A percentile compares a stretch with the other conserved stretches of the same genome.
phyloP scores from a whole-genome alignment of 192 early-diverging fungal species.

The Haplosporangium gracile region DNA sequence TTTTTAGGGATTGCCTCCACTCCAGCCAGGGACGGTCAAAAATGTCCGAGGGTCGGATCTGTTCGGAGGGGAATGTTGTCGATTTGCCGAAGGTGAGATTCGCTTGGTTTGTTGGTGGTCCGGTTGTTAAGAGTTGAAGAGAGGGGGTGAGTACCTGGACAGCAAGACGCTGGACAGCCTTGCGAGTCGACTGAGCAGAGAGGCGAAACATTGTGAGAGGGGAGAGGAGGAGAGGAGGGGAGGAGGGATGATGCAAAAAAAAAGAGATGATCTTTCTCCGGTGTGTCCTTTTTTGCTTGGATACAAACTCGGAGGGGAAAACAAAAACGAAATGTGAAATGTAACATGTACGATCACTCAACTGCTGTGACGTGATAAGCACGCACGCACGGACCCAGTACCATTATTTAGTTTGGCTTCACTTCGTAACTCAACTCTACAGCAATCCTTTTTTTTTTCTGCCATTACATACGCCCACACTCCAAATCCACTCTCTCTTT shows the following conservation, averaged over 20 bases:
- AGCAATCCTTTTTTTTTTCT: neutral
- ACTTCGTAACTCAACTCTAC: neutral
- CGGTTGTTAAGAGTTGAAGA: neutral
- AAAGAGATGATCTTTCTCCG: constrained; percentile 17
- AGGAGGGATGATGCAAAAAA: constrained; percentile 9
- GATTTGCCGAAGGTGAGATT: neutral
- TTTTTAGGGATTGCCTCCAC: neutral
- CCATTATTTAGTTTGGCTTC: too few relatives aligned
- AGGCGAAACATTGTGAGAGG: constrained; percentile 53
- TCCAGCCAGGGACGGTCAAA: constrained; percentile 1
- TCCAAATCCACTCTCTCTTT: too few relatives aligned
- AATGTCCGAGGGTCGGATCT: constrained; percentile 12
- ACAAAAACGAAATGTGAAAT: neutral
- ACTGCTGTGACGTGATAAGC: neutral
- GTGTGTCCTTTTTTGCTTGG: neutral
- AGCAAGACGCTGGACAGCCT: constrained; percentile 59
- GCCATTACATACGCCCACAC: too few relatives aligned
- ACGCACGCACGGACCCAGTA: too few relatives aligned
- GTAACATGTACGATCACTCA: neutral
- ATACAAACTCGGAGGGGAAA: constrained; percentile 3
- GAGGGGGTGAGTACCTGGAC: constrained; percentile 41
- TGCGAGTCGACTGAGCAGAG: constrained; percentile 50
- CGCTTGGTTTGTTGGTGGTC: neutral
- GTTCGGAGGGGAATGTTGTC: constrained; percentile 1
- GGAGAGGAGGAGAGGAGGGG: neutral